These are phyloP conservation scores for Claviceps africana DNA, from an alignment of 2,329 filamentous ascomycete species.

Conservation along the genomic window DNA sequence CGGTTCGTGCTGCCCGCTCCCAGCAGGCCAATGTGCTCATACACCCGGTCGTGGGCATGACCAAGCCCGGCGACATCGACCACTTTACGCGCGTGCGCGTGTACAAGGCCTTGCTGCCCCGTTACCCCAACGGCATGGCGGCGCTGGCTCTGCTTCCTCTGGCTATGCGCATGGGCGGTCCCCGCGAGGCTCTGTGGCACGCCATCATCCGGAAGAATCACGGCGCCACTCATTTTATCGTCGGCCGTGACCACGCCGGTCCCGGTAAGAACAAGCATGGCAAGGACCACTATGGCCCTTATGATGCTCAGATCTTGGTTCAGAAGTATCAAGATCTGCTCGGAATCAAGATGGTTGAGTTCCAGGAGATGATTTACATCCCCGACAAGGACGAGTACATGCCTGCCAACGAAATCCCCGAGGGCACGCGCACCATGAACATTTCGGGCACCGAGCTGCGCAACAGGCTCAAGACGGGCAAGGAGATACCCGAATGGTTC, in stretches of 20 bases:
- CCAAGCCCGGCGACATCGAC: constrained; percentile 98
- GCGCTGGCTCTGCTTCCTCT: constrained; percentile 87
- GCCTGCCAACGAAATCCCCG: constrained; percentile 77
- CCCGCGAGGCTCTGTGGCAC: constrained; percentile 98
- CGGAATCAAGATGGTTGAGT: constrained; percentile 95
- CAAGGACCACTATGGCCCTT: constrained; percentile 93
- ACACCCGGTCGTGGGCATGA: constrained; percentile 94
- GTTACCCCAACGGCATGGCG: constrained; percentile 99
- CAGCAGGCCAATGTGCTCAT: constrained; percentile 98
- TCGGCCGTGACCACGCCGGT: constrained; percentile 94
- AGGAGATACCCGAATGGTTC: constrained; percentile 98
- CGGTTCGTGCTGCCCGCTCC: constrained; percentile 85
- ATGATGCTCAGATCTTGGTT: constrained; percentile 90
- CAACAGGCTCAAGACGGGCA: constrained; percentile 75
- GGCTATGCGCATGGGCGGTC: constrained; percentile 98
- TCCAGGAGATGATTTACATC: constrained; percentile 99
- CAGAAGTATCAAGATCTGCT: constrained; percentile 95
- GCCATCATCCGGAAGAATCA: constrained; percentile 99
- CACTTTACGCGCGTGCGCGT: constrained; percentile 98
- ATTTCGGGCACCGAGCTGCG: constrained; percentile 86
- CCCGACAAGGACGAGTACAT: constrained; percentile 95
- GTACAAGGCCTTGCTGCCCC: constrained; percentile 89
- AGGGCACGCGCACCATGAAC: constrained; percentile 73
- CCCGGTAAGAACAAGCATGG: constrained; percentile 97
- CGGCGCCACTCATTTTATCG: constrained; percentile 97